Conservation (phyloP, 192 early-diverging fungal species). For the Mortierella claussenii region DNA sequence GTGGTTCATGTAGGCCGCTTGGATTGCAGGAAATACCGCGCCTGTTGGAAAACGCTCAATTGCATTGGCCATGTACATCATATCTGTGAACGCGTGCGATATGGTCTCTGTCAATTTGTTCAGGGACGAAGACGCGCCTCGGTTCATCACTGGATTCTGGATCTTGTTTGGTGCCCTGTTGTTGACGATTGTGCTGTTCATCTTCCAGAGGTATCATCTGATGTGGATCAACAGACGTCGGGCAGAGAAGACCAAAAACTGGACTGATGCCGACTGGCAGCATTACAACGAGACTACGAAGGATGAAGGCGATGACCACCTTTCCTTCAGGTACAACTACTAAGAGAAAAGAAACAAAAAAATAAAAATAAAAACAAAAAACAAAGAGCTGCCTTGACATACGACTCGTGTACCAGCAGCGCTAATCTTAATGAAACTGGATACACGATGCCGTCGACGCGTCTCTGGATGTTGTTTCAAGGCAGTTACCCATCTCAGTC, state of each 20-base stretch:
- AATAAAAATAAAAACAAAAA: neutral
- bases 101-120: conserved; percentile 54
- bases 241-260: conserved; percentile 52
- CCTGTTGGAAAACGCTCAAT: conserved; percentile 54
- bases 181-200: conserved; percentile 49
- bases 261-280: conserved; percentile 60
- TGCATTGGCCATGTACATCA: conserved; percentile 54
- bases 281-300: conserved; percentile 64
- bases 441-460: neutral
- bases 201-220: conserved; percentile 58
- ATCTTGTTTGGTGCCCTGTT: conserved; percentile 57
- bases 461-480: neutral
- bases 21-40: conserved; percentile 56
- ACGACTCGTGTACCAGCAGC: no score
- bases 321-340: conserved; percentile 58
- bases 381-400: no score
- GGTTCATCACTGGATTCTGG: conserved; percentile 59
- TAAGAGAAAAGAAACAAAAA: conserved; percentile 7
- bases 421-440: no score
- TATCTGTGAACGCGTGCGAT: conserved; percentile 52
- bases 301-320: conserved; percentile 60
- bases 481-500: neutral
- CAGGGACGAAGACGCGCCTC: conserved; percentile 57
- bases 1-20: conserved; percentile 28
- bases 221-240: conserved; percentile 57